Conservation (phyloP, 345 rosid species). For the Crucihimalaya himalaica region DNA sequence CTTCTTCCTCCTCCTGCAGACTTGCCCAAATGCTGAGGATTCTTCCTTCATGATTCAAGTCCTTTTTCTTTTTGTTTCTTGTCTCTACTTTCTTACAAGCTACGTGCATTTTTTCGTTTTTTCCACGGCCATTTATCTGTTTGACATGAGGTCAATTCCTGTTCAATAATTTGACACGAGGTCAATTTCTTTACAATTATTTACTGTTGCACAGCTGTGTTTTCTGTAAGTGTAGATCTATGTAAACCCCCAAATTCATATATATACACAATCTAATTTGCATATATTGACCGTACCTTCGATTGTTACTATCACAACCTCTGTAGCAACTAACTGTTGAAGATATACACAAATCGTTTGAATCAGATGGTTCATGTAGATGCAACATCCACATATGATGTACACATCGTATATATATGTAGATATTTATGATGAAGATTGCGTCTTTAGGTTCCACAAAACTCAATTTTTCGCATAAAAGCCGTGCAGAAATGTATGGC, state of each 20-base stretch:
- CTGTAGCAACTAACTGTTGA: not conserved
- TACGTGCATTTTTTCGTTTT: constrained; percentile 7
- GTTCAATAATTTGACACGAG: constrained; percentile 45
- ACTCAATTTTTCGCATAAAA: not conserved
- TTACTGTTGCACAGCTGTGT: constrained; percentile 23
- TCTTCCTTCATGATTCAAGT: constrained; percentile 17
- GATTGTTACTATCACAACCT: not conserved
- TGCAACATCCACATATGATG: constrained; percentile 2
- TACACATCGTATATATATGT: not conserved
- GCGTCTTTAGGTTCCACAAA: not conserved
- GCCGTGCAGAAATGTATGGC: not conserved
- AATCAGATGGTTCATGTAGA: not conserved
- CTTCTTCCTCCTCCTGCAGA: constrained; percentile 70
- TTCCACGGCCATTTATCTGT: constrained; percentile 28
- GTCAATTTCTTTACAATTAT: constrained; percentile 31
- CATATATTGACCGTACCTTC: constrained; percentile 5
- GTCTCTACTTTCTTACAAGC: constrained; percentile 26
- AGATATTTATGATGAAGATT: not conserved
- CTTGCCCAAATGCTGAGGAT: constrained; percentile 60
- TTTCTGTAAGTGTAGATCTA: constrained; percentile 26
- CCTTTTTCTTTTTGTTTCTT: constrained; percentile 21
- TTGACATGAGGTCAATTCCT: constrained; percentile 39
- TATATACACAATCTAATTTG: constrained; percentile 8
- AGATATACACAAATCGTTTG: not conserved
- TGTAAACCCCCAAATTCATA: constrained; percentile 22